Base-by-base conservation (phyloP, 306 rosid genomes). In the Carpinus fangiana region DNA sequence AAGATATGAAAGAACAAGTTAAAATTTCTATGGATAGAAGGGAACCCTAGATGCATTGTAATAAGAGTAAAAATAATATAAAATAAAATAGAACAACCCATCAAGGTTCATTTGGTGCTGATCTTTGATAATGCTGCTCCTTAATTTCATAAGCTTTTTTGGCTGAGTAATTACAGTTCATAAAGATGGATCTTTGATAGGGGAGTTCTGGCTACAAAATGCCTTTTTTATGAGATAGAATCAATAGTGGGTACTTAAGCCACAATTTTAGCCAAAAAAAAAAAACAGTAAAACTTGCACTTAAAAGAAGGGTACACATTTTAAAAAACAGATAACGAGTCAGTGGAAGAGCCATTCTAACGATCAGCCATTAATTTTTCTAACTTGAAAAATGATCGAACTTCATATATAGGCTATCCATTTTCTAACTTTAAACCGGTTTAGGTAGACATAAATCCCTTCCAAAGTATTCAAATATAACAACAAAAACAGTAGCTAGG, bases 231-330 rank as follows among this genome's bases (percentile, higher is more conserved):
- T 79, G 74, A 59, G 78, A 87, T 8, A 20, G 53, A 77, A 59
- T 23, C 64, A 52, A 36, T 45, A 67, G 77, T 48, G 72, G 77
- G 84, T 79, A 80, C 75, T 73, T 69, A 72, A 68, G 59, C 84
- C 77, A 55, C 50, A 78, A 36, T 78, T 82, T 52, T 4, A 60
- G 59, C 14, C 41, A 73, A 34, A 41, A 47, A 55, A 45, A 74
- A 31, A 31, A 52, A 47, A 55, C 46, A 72, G 84, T 8, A 74
- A 85, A 84, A 80, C 81, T 88, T 84, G 85, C 88, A 80, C 86
- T 76, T 74, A 82, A 84, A 87, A 73, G 87, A 79, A 73, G 89
- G 81, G 90, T 72, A 80, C 93, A 78, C 59, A 80, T 77, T 84
- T 90, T 89, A 86, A 77, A 83, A 73, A 41, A 73, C 41, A 60